Percentiles rank a stretch among this genome's conserved stretches.
These are phyloP conservation scores for Endothia cerciana DNA, from an alignment of 2,329 filamentous ascomycete species.

Conservation along the genomic window DNA sequence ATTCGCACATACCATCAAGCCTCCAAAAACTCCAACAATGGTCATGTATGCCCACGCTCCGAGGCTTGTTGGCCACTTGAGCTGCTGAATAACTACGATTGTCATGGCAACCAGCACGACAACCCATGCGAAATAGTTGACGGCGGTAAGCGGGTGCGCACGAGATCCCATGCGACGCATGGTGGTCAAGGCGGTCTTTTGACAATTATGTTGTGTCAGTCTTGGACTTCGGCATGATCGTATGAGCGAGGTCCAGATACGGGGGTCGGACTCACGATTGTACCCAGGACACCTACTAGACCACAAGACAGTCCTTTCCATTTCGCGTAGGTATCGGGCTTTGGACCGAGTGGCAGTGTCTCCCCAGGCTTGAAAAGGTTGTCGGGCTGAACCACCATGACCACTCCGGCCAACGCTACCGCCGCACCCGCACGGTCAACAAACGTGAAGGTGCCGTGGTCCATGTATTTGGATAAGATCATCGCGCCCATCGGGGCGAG, in stretches of 20 bases:
- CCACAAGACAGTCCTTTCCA: slow-evolving; percentile 21
- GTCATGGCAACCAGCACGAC: slow-evolving; percentile 14
- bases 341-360: slow-evolving; percentile 49
- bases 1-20: slow-evolving; percentile 59
- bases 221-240: too few relatives aligned
- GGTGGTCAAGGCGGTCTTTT: slow-evolving; percentile 30
- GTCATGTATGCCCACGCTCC: slow-evolving; percentile 70
- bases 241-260: background rate
- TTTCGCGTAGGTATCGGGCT: slow-evolving; percentile 3
- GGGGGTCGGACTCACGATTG: slow-evolving; percentile 8
- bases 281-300: slow-evolving; percentile 18
- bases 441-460: slow-evolving; percentile 77
- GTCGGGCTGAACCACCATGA: slow-evolving; percentile 77
- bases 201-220: background rate
- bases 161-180: slow-evolving; percentile 31
- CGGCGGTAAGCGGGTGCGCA: slow-evolving; percentile 20
- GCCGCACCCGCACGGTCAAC: slow-evolving; percentile 77
- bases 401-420: slow-evolving; percentile 76
- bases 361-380: slow-evolving; percentile 3
- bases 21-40: slow-evolving; percentile 73
- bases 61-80: slow-evolving; percentile 44
- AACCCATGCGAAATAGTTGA: slow-evolving; percentile 28
- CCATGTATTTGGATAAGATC: slow-evolving; percentile 76
- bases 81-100: slow-evolving; percentile 44
- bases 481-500: slow-evolving; percentile 78